phyloP scores from a whole-genome alignment of 2,329 filamentous ascomycete species.

The Elsinoe necatrix region DNA sequence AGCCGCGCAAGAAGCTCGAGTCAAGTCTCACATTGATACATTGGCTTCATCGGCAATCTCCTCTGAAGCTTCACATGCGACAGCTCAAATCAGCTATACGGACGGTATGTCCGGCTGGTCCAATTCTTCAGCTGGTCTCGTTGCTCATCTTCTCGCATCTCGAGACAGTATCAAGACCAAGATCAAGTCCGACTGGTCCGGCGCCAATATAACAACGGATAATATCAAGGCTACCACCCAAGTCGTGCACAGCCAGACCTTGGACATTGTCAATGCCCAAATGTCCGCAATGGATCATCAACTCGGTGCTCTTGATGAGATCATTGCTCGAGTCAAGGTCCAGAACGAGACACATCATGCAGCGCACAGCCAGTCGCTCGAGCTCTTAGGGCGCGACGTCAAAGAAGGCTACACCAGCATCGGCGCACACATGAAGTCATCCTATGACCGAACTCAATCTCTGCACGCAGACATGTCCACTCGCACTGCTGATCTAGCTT shows the following conservation, averaged over 20 bases:
- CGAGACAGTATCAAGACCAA: constrained; percentile 70
- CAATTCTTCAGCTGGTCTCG: constrained; percentile 56
- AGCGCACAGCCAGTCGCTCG: constrained; percentile 58
- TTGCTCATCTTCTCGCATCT: constrained; percentile 63
- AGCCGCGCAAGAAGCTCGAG: constrained; percentile 61
- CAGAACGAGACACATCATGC: constrained; percentile 74
- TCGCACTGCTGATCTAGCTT: constrained; percentile 50
- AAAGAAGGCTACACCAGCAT: constrained; percentile 66
- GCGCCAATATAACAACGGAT: constrained; percentile 69
- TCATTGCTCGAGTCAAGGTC: constrained; percentile 70
- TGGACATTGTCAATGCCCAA: constrained; percentile 82
- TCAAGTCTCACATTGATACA: constrained; percentile 56
- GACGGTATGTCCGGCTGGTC: constrained; percentile 68
- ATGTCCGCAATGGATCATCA: constrained; percentile 79
- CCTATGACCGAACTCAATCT: constrained; percentile 58
- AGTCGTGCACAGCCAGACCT: constrained; percentile 81
- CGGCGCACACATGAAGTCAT: constrained; percentile 59
- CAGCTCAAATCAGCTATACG: constrained; percentile 56
- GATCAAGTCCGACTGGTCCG: constrained; percentile 79
- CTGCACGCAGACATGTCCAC: constrained; percentile 50
- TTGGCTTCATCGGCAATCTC: constrained; percentile 47
- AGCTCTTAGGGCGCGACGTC: constrained; percentile 57
- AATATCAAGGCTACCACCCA: constrained; percentile 76
- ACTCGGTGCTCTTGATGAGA: constrained; percentile 83
- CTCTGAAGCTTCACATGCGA: constrained; percentile 45